Base-by-base conservation (phyloP, 2,329 filamentous ascomycete genomes). In the Venturia effusa region DNA sequence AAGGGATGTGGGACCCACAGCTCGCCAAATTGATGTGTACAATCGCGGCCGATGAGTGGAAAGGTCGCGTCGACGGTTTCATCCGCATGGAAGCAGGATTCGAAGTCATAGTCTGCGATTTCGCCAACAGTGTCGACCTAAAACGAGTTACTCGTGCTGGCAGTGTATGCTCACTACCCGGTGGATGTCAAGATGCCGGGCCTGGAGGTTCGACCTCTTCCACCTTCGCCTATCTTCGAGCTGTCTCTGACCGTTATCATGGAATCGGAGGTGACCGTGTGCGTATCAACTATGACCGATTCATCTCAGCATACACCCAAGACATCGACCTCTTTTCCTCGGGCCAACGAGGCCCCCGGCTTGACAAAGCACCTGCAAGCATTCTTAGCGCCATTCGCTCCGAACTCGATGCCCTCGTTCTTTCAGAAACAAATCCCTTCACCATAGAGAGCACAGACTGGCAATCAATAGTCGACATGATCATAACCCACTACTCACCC, bases 61-160 rank as follows among this genome's bases (percentile, higher is more conserved):
- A 78, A 15, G 71, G 71, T 37, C 74, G 75, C 17, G 75, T 88
- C n/a, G 83, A 89, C 68, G 86, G 85, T 0, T 77, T 89, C 27
- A 73, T 90, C 1, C 81, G 87, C 13, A 86, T 86, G 80, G 88
- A 90, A 69, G 80, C 81, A 22, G 88, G 88, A 0, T 89, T 89
- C 67, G 88, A 90, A 72, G 78, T 88, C 62, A 87, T 90, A 61
- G 76, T 87, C 24, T 90, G 87, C 71, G 76, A 86, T 62, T 90
- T 90, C 66, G 72, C 72, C 40, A 69, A 74, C 15, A 70, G 77
- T 67, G 67, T 81, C 1, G 69, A 74, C 15, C 66, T 74, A 6
- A 67, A 74, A 7, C 69, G 71, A 6, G 74, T 77, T 24, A 72
- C 68, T 11, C 69, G 70, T 61, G 70, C 69, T 10, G 70, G 64